Base-by-base conservation (phyloP, 352 stramenopile species). In the Globisporangium uncinulatum region DNA sequence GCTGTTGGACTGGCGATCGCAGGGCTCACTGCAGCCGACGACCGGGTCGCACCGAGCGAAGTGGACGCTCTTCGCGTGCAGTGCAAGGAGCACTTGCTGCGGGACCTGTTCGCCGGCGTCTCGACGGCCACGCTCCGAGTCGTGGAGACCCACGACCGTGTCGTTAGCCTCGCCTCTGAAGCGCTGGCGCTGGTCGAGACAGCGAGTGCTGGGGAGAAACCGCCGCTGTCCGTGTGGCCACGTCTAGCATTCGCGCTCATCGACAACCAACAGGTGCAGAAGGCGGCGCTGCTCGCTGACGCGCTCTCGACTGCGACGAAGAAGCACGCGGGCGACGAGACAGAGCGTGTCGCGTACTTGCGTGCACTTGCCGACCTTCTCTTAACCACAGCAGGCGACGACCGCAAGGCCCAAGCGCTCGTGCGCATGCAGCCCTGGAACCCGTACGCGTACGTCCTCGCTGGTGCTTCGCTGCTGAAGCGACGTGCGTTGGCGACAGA, bases 341-440 rank as follows among this genome's bases (percentile, higher is more conserved):
- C 59, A 0, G 43, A 51, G 3, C 64, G 85, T 47, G 64, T 60
- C n/a, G 65, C 67, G 7, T 66, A 67, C 15, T 32, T 76, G 42
- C 56, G 69, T 32, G 64, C 53, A 2, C 56, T 88, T 32, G 54
- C n/a, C 11, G 20, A 10, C 37, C 24, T 41, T 72, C 21, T 73
- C 66, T 9, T 41, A 66, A 45, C 59, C 32, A 46, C 37, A 54
- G 53, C 51, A n/a, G 50, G 56, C 8, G 54, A 54, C 3, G 65
- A 15, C 7, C 17, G 62, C 15, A 36, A 41, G 0, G 61, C 65
- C 17, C 66, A 83, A 61, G 89, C 86, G 56, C 67, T 89, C 24
- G 64, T 92, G 41, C 82, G 74, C 32, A 71, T 76, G 55, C 51
- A 87, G 39, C 77, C 82, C 21, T 83, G 73, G 75, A 79, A 85